These are phyloP conservation scores for Neoboletus magnificus DNA, from an alignment of 768 basidiomycete genomes.

Conservation along the genomic window DNA sequence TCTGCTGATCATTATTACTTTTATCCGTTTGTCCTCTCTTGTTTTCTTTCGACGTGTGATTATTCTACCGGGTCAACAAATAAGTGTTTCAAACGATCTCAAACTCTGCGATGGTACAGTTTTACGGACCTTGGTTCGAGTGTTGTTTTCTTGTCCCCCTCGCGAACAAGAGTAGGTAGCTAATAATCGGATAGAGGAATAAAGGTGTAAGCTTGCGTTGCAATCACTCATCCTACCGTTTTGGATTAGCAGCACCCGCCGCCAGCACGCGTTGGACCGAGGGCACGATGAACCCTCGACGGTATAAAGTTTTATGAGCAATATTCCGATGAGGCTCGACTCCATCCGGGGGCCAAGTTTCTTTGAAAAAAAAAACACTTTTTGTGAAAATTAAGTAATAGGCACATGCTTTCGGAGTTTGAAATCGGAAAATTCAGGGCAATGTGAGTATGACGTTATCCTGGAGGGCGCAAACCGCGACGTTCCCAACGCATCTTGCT, in stretches of 20 bases:
- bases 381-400: neutral
- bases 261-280: too few species aligned
- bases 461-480: neutral
- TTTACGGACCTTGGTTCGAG: neutral
- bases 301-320: constrained; percentile 13
- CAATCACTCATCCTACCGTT: neutral
- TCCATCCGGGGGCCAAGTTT: neutral
- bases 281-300: constrained; percentile 12
- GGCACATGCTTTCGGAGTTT: neutral
- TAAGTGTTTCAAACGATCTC: constrained; percentile 4
- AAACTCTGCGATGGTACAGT: neutral
- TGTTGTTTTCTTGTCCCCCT: neutral
- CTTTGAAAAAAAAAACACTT: neutral
- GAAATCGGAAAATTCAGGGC: neutral
- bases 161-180: neutral
- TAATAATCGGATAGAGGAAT: constrained; percentile 3
- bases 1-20: constrained; percentile 35
- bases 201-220: constrained; percentile 7
- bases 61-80: constrained; percentile 6
- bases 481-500: neutral
- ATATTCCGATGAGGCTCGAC: too few species aligned
- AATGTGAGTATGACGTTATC: constrained; percentile 12
- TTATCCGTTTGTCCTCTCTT: constrained; percentile 12
- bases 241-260: neutral
- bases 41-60: constrained; percentile 5